Evolutionary conservation across 1,284 basidiomycete species (phyloP), one percentile per base, ranked within the genome.

Genomic region (Apiotrichum siamense): DNA sequence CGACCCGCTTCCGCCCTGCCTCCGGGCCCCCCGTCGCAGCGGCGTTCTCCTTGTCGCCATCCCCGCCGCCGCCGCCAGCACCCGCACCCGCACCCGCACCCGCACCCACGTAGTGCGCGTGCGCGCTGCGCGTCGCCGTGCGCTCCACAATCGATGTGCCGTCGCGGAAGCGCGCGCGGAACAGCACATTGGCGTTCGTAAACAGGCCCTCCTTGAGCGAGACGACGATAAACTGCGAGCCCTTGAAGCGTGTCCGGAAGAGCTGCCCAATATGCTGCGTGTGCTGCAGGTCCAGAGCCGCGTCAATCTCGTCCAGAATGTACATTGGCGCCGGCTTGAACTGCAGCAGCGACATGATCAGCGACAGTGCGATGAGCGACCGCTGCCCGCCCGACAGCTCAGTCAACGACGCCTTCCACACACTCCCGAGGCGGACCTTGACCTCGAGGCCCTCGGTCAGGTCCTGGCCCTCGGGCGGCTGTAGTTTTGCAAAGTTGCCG

Each of bases 301-400:
- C 91, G 74, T 97, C 92, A 63, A 98, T 96, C 76, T 98, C 96
- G 76, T 98, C 96, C 21, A 98, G 81, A 67, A 98, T 97, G 74
- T 98, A 97, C 90, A 98, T 94, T 0, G 92, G 96, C n/a, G 94
- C 93, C 2, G 94, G 92, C 70, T 97, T 97, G 81, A 97, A 97
- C 74, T 97, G 93, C 31, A 98, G 81, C 35, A 98, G 81, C 0
- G 93, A 87, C 92, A 98, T 94, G 78, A 98, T 97, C 44, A 98
- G 80, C 11, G 91, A 96, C 3, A 98, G 81, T 0, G 94, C 94
- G 65, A 98, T 97, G 57, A 98, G 81, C 1, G 93, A 97, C 56
- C 96, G 79, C 79, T 99, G 96, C 17, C 96, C 96, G 58, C 96
- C 96, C 62, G 89, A 93, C 45, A 98, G 79, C 71, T 99, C 96